Conservation (phyloP, 805 yeast genomes). For the Starmerella stigmatis region DNA sequence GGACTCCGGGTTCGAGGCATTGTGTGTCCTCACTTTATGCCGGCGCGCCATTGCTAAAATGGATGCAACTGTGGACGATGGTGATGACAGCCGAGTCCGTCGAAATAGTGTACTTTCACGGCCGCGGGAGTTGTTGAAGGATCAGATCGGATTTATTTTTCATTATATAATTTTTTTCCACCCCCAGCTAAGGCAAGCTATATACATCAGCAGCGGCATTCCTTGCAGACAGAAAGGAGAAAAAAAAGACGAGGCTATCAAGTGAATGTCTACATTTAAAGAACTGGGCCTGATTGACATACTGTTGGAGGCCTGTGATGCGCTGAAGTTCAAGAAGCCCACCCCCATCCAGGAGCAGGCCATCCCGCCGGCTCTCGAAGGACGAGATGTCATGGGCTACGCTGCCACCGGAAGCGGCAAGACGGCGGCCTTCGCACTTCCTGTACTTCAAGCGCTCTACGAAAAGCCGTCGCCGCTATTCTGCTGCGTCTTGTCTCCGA, state of each 20-base stretch:
- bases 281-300: slow-evolving; percentile 32
- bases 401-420: slow-evolving; percentile 98
- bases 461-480: slow-evolving; percentile 78
- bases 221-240: too few relatives aligned
- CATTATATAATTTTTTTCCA: slow-evolving; percentile 8
- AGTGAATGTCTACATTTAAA: slow-evolving; percentile 23
- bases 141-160: neutral
- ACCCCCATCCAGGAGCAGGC: slow-evolving; percentile 91
- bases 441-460: slow-evolving; percentile 84
- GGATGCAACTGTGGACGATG: slow-evolving; percentile 1
- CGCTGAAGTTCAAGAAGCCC: slow-evolving; percentile 66
- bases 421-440: slow-evolving; percentile 97
- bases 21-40: slow-evolving; percentile 83
- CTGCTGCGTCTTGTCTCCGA: slow-evolving; percentile 77
- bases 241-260: neutral
- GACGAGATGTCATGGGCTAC: slow-evolving; percentile 86
- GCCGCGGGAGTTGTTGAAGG: neutral
- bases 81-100: too few relatives aligned
- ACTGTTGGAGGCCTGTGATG: slow-evolving; percentile 65
- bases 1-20: slow-evolving; percentile 33
- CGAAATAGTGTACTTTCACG: neutral
- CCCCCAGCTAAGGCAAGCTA: neutral
- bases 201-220: too few relatives aligned
- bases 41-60: slow-evolving; percentile 25
- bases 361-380: slow-evolving; percentile 81